phyloP scores from a whole-genome alignment of 305 asterid genomes.

The Plantago lanceolata region DNA sequence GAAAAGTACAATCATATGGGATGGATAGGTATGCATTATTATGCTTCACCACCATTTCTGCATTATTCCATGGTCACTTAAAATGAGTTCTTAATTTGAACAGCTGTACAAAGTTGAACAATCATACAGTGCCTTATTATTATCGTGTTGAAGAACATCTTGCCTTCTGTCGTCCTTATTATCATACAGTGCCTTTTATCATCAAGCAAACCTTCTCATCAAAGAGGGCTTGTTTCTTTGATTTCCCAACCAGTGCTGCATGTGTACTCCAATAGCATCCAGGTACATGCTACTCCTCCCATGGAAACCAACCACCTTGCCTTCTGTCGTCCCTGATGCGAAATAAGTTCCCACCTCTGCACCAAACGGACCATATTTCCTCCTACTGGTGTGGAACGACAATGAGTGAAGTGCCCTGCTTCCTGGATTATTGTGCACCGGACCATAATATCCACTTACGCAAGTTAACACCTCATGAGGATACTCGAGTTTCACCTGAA shows the following conservation, averaged over 20 bases:
- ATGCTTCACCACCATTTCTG: too few species aligned
- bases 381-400: constrained; percentile 52
- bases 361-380: constrained; percentile 59
- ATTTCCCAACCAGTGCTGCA: constrained; percentile 75
- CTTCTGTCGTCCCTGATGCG: constrained; percentile 60
- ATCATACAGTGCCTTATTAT: too few species aligned
- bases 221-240: constrained; percentile 41
- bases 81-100: too few species aligned
- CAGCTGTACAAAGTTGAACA: too few species aligned
- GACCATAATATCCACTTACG: constrained; percentile 61
- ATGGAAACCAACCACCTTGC: constrained; percentile 76
- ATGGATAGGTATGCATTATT: too few species aligned
- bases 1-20: too few species aligned
- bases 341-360: constrained; percentile 62
- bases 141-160: too few species aligned
- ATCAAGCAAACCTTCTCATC: constrained; percentile 35
- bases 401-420: constrained; percentile 49
- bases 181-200: background rate
- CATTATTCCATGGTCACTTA: too few species aligned
- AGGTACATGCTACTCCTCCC: constrained; percentile 66
- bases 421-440: constrained; percentile 40
- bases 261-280: constrained; percentile 83
- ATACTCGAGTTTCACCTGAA: constrained; percentile 61
- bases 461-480: constrained; percentile 66
- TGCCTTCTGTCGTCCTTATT: too few species aligned